A percentile compares a stretch with the other conserved stretches of the same genome.
Evolutionary conservation across 306 rosid genomes (phyloP).

Genomic region (Trifolium fragiferum): DNA sequence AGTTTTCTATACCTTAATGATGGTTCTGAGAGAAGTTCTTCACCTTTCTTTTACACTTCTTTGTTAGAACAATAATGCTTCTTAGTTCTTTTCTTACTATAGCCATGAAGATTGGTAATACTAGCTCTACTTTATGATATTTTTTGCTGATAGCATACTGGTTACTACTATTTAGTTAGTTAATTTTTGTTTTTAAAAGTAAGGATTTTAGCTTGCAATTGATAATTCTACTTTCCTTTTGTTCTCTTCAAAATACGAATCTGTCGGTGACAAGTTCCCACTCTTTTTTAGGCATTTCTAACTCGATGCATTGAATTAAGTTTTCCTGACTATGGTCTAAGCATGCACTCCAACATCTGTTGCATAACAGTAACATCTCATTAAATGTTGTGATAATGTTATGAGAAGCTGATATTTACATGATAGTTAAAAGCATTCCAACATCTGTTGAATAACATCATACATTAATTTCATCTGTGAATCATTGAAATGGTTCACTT

Average conservation of each 20-base stretch:
- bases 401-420: slow-evolving; percentile 42
- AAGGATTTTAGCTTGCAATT: slow-evolving; percentile 20
- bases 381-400: slow-evolving; percentile 31
- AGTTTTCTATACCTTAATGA: no score
- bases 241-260: slow-evolving; percentile 30
- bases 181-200: not conserved
- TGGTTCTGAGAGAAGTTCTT: no score
- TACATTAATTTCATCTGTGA: slow-evolving; percentile 42
- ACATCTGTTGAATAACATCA: slow-evolving; percentile 42
- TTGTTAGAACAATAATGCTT: slow-evolving; percentile 22
- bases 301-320: slow-evolving; percentile 13
- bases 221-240: slow-evolving; percentile 15
- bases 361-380: slow-evolving; percentile 25
- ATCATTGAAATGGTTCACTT: no score
- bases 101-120: slow-evolving; percentile 23
- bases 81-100: not conserved
- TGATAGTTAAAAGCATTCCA: slow-evolving; percentile 28
- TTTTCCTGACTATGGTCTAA: slow-evolving; percentile 10
- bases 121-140: slow-evolving; percentile 1
- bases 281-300: slow-evolving; percentile 3
- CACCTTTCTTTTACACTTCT: not conserved
- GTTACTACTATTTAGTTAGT: slow-evolving; percentile 14
- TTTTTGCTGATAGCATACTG: slow-evolving; percentile 20
- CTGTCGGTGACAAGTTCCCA: not conserved
- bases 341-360: not conserved